Evolutionary conservation across 768 basidiomycete species (phyloP), one percentile per base, ranked within the genome.

Genomic region (Suillus decipiens): DNA sequence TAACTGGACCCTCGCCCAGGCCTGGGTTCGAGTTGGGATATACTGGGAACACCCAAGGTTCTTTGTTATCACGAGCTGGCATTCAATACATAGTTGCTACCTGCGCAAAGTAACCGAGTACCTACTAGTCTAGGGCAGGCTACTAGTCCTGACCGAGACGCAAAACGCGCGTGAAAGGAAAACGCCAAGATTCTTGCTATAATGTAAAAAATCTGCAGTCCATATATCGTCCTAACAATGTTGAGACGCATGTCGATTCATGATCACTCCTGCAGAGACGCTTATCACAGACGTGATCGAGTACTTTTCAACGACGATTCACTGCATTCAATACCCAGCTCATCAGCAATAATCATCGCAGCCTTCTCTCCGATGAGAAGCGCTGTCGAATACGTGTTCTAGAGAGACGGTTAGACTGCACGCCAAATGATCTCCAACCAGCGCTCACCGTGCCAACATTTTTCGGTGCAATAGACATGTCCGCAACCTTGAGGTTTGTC

Each of bases 401-500:
- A 31, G 34, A 33, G 10, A 53, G 51, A 53, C 10, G 5, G 10
- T 53, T 19, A 33, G 31, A 53, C 19, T 12, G 17, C 10, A 61
- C 5, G 10, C 33, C 9, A 19, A 19, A 53, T 12, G 10, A 19
- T 53, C 6, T 9, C 11, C 5, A 2, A 5, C 31, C 51, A 53
- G 10, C 12, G n/a, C 63, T 28, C 55, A 77, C 73, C 33, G 75
- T 69, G 34, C 64, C 66, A 41, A 79, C 72, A 50, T 80, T 80
- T 1, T 66, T 54, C 2, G 79, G 78, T 8, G 69, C 66, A 58
- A 78, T 74, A 9, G 79, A 78, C 24, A 79, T 51, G 80, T 82
- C 86, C 42, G 84, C 86, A 31, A 90, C 81, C 69, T 89, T 87
- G 58, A 90, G 75, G 34, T 80, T 80, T 66, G 76, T 65, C 1